A percentile compares a stretch with the other conserved stretches of the same genome.
Evolutionary conservation across 2,329 filamentous ascomycete genomes (phyloP).

Genomic region (Penicillium hesseltinei): DNA sequence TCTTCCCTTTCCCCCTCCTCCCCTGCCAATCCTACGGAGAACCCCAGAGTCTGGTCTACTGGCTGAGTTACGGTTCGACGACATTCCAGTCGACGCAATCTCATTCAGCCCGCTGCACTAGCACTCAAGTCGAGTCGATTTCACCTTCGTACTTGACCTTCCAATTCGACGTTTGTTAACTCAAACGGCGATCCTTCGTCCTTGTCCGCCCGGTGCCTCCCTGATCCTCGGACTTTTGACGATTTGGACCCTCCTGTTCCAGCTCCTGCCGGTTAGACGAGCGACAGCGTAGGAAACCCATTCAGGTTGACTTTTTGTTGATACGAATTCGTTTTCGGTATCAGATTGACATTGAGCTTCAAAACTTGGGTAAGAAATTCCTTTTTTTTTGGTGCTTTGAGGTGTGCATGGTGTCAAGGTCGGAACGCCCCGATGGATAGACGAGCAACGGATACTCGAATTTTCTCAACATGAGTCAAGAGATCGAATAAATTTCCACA

Average conservation of each 20-base stretch:
- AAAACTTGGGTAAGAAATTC: slow-evolving; percentile 15
- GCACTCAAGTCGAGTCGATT: slow-evolving; percentile 42
- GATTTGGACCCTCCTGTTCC: slow-evolving; percentile 33
- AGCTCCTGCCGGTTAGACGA: slow-evolving; percentile 43
- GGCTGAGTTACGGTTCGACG: slow-evolving; percentile 30
- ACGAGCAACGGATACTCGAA: neutral
- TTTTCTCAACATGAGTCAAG: neutral
- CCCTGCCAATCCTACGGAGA: slow-evolving; percentile 40
- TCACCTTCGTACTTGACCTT: slow-evolving; percentile 38
- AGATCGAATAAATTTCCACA: neutral
- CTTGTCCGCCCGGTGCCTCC: slow-evolving; percentile 33
- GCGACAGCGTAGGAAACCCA: slow-evolving; percentile 31
- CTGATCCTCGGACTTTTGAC: slow-evolving; percentile 32
- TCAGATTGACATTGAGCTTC: slow-evolving; percentile 19
- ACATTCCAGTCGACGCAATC: slow-evolving; percentile 24
- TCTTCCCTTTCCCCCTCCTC: slow-evolving; percentile 19
- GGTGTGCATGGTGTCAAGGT: slow-evolving; percentile 11
- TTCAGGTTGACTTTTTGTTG: slow-evolving; percentile 2
- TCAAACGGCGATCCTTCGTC: slow-evolving; percentile 35
- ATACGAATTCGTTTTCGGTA: slow-evolving; percentile 13
- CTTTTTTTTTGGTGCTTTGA: slow-evolving; percentile 3
- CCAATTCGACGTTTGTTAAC: slow-evolving; percentile 41
- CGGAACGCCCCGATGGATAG: slow-evolving; percentile 6
- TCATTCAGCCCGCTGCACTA: slow-evolving; percentile 31
- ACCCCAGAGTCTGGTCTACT: slow-evolving; percentile 39